Evolutionary conservation across 305 asterid genomes (phyloP), one percentile per base, ranked within the genome.

Genomic region (Solanum chacoense): DNA sequence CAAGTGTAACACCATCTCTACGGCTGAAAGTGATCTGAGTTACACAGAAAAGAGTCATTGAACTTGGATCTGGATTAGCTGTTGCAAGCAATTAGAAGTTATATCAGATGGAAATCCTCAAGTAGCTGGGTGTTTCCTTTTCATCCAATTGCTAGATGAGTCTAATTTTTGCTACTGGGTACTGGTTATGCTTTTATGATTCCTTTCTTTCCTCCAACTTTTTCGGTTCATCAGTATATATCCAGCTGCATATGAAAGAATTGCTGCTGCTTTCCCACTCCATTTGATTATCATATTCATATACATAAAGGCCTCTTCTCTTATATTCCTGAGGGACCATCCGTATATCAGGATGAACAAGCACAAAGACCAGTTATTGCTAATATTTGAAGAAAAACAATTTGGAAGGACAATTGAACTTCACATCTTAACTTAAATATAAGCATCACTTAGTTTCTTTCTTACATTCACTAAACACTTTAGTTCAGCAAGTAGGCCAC

Each of bases 91-190:
- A 90, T 88, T 88, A 79, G 98, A 97, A 93, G 97, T 96, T 50
- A 94, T 97, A 90, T 93, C 98, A 63, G 99, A 97, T 93, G 98
- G 98, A 89, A 95, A 97, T 88, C 98, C 98, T 89, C 98, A 93
- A 93, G 98, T 95, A 55, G 95, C 95, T 91, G 93, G 96, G 90
- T 97, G 99, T 95, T 95, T 97, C 98, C 98, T 96, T 90, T 88
- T 81, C 63, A 76, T 80, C 78, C 91, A 36, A 77, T 77, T 28
- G 84, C 31, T 36, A 36, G 55, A 77, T 77, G 84, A 35, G 84
- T 45, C 24, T 22, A 36, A 35, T 76, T 77, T 77, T 77, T 42
- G 5, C 84, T 42, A 11, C 32, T 6, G 22, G 50, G 11, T 6
- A 76, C 83, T 76, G 11, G 59, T 37, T 37, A 37, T 24, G 59